Base-by-base conservation (phyloP, 2,329 filamentous ascomycete genomes). In the Beauveria varroae region DNA sequence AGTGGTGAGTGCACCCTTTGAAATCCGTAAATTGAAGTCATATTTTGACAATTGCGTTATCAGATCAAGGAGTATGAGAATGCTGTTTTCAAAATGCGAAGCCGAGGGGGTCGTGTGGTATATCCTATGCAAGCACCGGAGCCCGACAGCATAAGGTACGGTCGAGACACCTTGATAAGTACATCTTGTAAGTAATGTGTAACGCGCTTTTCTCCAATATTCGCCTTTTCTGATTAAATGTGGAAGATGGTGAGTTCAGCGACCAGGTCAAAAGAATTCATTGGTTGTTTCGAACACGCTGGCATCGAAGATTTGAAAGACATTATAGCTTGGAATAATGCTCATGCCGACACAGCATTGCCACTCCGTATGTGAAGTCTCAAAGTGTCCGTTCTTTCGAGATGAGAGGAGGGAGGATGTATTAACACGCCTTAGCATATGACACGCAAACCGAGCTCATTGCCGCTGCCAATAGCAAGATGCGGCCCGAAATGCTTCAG, bases 181-280 rank as follows among this genome's bases (percentile, higher is more conserved):
- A 57, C 46, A 34, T 43, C 53, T 9, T 52, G 52, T 61, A 44
- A 61, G 53, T 61, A 2, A 18, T n/a, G 12, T 4, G 9, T 22
- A 2, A 40, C 7, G 5, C 12, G 30, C 30, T 28, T 3, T 34
- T 1, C 8, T n/a, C 18, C 14, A 37, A 30, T 7, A 16, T 2
- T 10, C 18, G 6, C 20, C 6, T 22, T 16, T 22, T 37, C 59
- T 49, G 3, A 53, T 6, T 8, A 6, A 5, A 24, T n/a, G 1
- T 10, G 20, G 9, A 30, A 63, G 57, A 61, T 44, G 47, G 54
- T 53, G 62, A 58, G 24, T 63, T 63, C 28, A 52, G 43, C 22
- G 30, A 49, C 10, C 40, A 26, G 30, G 22, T 63, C 28, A 57
- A 53, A 53, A 26, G 57, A 63, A 20, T 63, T 63, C 20, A 49